Evolutionary conservation across 345 rosid genomes (phyloP).

Genomic region (Citrus trifoliata): DNA sequence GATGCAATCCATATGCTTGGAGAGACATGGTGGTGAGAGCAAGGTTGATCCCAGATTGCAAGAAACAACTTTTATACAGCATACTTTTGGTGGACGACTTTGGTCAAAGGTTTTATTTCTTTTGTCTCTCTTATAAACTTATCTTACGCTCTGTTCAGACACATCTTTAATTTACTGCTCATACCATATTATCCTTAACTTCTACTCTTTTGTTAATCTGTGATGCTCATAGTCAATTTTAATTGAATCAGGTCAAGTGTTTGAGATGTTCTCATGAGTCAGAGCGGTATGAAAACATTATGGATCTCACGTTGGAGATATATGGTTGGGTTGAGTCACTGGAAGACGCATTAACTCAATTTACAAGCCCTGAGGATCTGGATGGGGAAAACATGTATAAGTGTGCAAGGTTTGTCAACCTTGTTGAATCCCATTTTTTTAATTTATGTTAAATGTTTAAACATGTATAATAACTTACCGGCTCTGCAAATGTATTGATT

Average conservation of each 20-base stretch:
- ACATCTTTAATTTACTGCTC: background rate
- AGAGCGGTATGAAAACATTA: constrained; percentile 74
- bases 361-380: constrained; percentile 75
- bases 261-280: constrained; percentile 74
- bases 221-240: constrained; percentile 4
- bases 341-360: constrained; percentile 79
- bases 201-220: background rate
- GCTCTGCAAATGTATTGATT: background rate
- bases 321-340: constrained; percentile 79
- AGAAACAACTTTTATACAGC: constrained; percentile 85
- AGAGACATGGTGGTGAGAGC: constrained; percentile 72
- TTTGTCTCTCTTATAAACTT: background rate
- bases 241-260: constrained; percentile 60
- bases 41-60: constrained; percentile 65
- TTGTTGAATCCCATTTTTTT: background rate
- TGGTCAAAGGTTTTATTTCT: constrained; percentile 53
- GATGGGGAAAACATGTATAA: constrained; percentile 91
- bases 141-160: background rate
- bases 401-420: constrained; percentile 67
- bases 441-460: background rate
- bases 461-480: background rate
- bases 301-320: constrained; percentile 89
- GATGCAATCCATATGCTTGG: constrained; percentile 83
- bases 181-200: constrained; percentile 2
- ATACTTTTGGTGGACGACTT: constrained; percentile 77